A percentile compares a stretch with the other conserved stretches of the same genome.
Conservation (phyloP, 75 land plant genomes). For the Ceratopteris richardii region DNA sequence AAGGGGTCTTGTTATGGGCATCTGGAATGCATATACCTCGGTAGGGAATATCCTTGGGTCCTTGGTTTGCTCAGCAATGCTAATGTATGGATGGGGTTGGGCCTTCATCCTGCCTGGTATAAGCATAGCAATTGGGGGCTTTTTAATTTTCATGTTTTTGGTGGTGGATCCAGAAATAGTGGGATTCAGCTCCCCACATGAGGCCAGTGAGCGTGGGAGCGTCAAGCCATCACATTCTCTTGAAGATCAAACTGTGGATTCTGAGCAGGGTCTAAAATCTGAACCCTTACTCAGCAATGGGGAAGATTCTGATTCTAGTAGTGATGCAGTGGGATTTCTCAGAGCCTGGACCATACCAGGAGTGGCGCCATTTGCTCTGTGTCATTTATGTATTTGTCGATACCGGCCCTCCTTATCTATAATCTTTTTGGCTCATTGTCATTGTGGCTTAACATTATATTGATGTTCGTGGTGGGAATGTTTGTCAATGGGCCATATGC, state of each 20-base stretch:
- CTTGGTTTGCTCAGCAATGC: constrained; percentile 36
- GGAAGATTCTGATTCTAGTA: constrained; percentile 3
- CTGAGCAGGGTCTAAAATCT: too few species aligned
- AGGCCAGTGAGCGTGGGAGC: constrained; percentile 2
- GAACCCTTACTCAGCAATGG: background rate
- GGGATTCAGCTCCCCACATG: constrained; percentile 24
- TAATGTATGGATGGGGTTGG: constrained; percentile 59
- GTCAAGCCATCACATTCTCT: background rate
- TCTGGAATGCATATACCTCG: constrained; percentile 71
- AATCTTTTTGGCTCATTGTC: constrained; percentile 55
- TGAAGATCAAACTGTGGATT: background rate
- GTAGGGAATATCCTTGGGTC: constrained; percentile 59
- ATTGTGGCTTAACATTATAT: constrained; percentile 35
- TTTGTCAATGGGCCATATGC: constrained; percentile 88
- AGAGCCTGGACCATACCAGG: constrained; percentile 94
- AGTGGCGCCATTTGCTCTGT: constrained; percentile 85
- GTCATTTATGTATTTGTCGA: constrained; percentile 77
- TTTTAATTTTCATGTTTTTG: constrained; percentile 45
- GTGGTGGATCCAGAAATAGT: constrained; percentile 58
- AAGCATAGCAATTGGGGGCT: constrained; percentile 25
- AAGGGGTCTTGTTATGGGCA: constrained; percentile 63
- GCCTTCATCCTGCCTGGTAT: constrained; percentile 54
- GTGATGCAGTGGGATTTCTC: constrained; percentile 60
- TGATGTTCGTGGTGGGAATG: constrained; percentile 72
- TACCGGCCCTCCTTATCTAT: constrained; percentile 74